Evolutionary conservation across 306 rosid genomes (phyloP), one percentile per base, ranked within the genome.

Genomic region (Acmispon strigosus): DNA sequence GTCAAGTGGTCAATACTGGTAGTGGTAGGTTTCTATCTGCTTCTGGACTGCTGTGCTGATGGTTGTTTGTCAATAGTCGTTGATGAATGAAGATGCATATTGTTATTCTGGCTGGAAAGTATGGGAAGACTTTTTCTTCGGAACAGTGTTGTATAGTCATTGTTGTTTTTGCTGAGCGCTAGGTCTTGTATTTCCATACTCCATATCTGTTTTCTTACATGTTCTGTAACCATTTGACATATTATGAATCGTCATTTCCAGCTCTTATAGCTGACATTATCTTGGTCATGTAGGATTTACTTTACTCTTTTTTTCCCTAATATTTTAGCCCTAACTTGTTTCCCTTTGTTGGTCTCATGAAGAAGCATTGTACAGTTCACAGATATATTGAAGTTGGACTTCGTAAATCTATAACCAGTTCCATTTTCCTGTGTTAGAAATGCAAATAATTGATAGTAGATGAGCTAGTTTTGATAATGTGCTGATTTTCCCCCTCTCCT

Each of bases 1-100:
- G 66, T 44, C 83, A 81, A 70, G 79, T 72, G 16, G 62, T 79
- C 70, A 76, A 69, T 73, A 48, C 77, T 18, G 82, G 88, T 79
- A 34, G 42, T 14, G 85, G 91, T 84, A 47, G 63, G 88, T 57
- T 76, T 79, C 72, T 52, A 49, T 64, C 32, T 19, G 47, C 59
- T 69, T 22, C 18, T 65, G 15, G 16, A 65, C 52, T 44, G 47
- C 37, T 64, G 34, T 43, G 49, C 24, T 74, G 65, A 22, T 78
- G 43, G 18, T 18, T 22, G 19, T 48, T 36, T 69, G 13, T 48
- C 60, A 48, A 41, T 48, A 41, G 15, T 14, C 24, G 19, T 29
- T 68, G 65, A 55, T 17, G 20, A 18, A 7, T 72, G 32, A 55
- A 37, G 36, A 66, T 59, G 17, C 15, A 22, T 60, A 12, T 32